Evolutionary conservation across 257 asterid species (phyloP), one percentile per base, ranked within the genome.

Genomic region (Przewalskia tangutica): DNA sequence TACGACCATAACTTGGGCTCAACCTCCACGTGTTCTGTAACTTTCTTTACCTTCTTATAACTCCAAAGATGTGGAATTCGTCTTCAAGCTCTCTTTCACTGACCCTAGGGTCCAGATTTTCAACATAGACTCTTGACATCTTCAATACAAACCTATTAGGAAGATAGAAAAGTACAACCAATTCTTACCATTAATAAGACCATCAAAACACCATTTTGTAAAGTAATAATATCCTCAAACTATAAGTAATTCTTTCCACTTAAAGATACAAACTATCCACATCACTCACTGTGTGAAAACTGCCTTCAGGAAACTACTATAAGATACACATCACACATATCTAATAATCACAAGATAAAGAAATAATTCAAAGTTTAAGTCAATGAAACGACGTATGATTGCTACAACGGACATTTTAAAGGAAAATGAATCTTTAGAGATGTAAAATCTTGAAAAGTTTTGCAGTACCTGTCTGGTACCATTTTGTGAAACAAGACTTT

Each of bases 1-100:
- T 94, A 81, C 96, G 87, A 32, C 97, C 98, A 88, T 94, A 94
- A 83, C 97, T 94, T 79, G 98, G 98, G 88, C 98, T 95, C 82
- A 82, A 73, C 92, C 95, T 66, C 92, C 98, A 34, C 40, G 4
- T 91, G 87, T n/a, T 76, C 12, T 73, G 66, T 27, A 27, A 65
- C 62, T 80, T 65, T 27, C 3, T 10, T 68, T 82, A 94, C 98
- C 97, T 94, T 87, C 97, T 87, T 77, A 94, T 93, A 67, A 89
- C 93, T 84, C n/a, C 98, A 84, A 89, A 95, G 6, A 59, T 86
- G 55, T 97, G 97, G 83, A 93, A 94, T 84, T 91, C 98, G 84
- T 94, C 98, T 84, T 94, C 98, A 44, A 94, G 97, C 34, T 93
- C 98, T n/a, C 97, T 91, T 82, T 94, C 98, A 36, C 93, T 89